Base-by-base conservation (phyloP, 2,329 filamentous ascomycete species). In the Rugonectria rugulosa region DNA sequence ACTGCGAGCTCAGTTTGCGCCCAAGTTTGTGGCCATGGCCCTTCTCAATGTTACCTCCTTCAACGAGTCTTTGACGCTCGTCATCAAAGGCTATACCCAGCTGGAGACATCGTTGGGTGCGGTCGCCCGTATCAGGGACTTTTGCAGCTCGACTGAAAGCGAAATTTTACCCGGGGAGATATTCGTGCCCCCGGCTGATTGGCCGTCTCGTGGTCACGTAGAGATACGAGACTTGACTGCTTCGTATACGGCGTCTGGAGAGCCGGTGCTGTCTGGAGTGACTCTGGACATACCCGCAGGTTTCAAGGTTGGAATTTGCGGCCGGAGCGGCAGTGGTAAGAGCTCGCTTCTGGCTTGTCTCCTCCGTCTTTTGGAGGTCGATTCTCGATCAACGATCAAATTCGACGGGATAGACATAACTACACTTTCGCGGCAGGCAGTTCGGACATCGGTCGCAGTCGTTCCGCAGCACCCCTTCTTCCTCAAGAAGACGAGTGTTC, bases 311-410 rank as follows among this genome's bases (percentile, higher is more conserved):
- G 76, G 72, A 11, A 69, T 78, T 8, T 77, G 73, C 29, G 85
- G 84, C 1, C 72, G 77, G 2, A 76, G 72, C 2, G 76, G 75
- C 11, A 73, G 71, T 29, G 71, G 68, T 4, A 73, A 71, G 55
- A 71, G 68, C 7, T 70, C 68, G 0, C 70, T 82, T 1, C 61
- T 81, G 0, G 65, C 75, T 6, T 72, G 75, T 1, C 68, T 84
- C 1, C 72, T 83, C n/a, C 74, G 80, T 9, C 74, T 84, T 57
- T 60, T 83, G 2, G 77, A 82, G 9, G 65, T 75, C 9, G 72
- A 71, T 2, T 44, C 67, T 0, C 79, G 79, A 1, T 57, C 57
- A 4, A 68, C 37, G 5, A 79, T 84, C 12, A 65, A 56, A 1
- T 72, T 84, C 9, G 81, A 83, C 49, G 74, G 71, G 2, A 52